phyloP scores from a whole-genome alignment of 163 green algal species.

The Chloroidium sp. region DNA sequence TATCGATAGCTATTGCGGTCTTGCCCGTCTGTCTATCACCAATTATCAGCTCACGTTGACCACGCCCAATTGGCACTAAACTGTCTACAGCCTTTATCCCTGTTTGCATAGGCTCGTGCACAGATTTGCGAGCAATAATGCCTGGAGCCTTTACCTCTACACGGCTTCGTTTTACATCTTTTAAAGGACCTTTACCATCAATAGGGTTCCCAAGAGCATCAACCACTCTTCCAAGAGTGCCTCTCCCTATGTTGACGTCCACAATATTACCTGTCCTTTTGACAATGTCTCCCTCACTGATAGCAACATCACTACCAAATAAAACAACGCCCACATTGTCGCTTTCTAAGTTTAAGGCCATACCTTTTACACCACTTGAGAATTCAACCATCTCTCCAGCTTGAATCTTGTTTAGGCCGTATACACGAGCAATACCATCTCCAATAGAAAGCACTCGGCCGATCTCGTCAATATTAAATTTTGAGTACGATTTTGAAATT shows the following conservation, averaged over 20 bases:
- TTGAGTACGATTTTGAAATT: slow-evolving; percentile 39
- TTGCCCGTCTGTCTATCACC: slow-evolving; percentile 88
- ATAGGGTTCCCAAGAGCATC: slow-evolving; percentile 80
- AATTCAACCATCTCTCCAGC: slow-evolving; percentile 91
- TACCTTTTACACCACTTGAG: slow-evolving; percentile 73
- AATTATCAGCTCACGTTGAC: slow-evolving; percentile 88
- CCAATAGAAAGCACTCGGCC: slow-evolving; percentile 77
- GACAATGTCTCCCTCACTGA: slow-evolving; percentile 78
- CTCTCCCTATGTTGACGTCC: slow-evolving; percentile 76
- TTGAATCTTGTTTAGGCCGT: slow-evolving; percentile 82
- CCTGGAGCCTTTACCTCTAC: slow-evolving; percentile 82
- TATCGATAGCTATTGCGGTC: slow-evolving; percentile 81
- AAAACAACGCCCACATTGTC: slow-evolving; percentile 89
- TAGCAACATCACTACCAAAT: slow-evolving; percentile 72
- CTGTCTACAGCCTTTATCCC: slow-evolving; percentile 75
- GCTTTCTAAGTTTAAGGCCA: slow-evolving; percentile 87
- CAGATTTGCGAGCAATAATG: slow-evolving; percentile 79
- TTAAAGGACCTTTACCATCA: slow-evolving; percentile 74
- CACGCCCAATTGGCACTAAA: slow-evolving; percentile 81
- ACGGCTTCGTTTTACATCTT: slow-evolving; percentile 50
- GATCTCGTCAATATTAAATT: slow-evolving; percentile 50
- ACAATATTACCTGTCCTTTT: slow-evolving; percentile 86
- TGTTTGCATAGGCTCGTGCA: slow-evolving; percentile 84
- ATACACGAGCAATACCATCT: slow-evolving; percentile 85
- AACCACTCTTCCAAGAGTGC: slow-evolving; percentile 73